Base-by-base conservation (phyloP, 2,329 filamentous ascomycete species). In the Septoria petroselini region DNA sequence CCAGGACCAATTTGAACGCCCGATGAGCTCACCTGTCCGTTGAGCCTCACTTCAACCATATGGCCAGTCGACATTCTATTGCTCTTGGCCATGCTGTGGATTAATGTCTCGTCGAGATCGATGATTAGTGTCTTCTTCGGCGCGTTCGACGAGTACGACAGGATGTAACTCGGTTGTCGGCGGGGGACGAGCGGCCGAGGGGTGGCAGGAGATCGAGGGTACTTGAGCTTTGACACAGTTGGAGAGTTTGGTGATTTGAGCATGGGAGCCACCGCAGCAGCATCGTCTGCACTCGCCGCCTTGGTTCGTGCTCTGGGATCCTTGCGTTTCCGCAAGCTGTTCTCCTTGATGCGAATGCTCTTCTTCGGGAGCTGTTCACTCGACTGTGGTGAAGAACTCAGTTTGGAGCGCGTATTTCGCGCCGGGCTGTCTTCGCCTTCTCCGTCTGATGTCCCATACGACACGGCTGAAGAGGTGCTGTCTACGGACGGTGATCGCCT, bases 1-100 rank as follows among this genome's bases (percentile, higher is more conserved):
- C 95, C 91, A 33, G 90, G 88, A 6, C 87, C 88, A 19, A 88
- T 73, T 27, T 58, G 55, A 1, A 61, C 54, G 30, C 61, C 59
- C 2, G 58, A 50, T 29, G 52, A 54, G 34, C 54, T 55, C 19
- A 60, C 49, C 23, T 56, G 54, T 12, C 57, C 58, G 30, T 51
- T 52, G 21, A 67, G 58, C 5, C 63, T 62, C 57, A 98, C 93
- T 73, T 98, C 93, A 44, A 98, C 91, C 93, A 98, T 98, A 71
- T 98, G 93, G 14, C 93, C 93, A 15, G 88, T 91, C 62, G 88
- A 91, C 85, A 95, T 95, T 52, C 91, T 82, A 45, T 91, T 91
- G 23, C 93, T 93, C 68, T 96, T 96, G 53, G 91, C 91, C 79
- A 97, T 90, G 70, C 90, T 96, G 76, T 98, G 93, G 60, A 98